phyloP scores from a whole-genome alignment of 192 early-diverging fungal genomes.

The Paraglomus brasilianum region DNA sequence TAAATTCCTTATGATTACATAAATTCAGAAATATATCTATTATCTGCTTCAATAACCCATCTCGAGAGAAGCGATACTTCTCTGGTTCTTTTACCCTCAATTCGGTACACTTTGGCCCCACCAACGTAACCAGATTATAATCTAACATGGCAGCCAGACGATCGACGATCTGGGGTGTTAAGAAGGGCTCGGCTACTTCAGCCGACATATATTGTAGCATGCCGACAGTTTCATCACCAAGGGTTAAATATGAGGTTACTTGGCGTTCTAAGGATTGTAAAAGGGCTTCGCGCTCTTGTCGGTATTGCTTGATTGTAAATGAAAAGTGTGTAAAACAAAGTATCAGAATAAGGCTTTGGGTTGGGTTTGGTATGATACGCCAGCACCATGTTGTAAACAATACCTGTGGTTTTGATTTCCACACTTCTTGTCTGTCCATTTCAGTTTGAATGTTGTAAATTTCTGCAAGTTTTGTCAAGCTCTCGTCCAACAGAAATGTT shows the following conservation, averaged over 20 bases:
- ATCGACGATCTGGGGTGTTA: conserved; percentile 86
- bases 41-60: conserved; percentile 76
- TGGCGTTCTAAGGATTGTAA: conserved; percentile 74
- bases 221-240: conserved; percentile 91
- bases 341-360: not conserved
- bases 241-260: conserved; percentile 78
- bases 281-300: conserved; percentile 61
- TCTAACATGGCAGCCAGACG: conserved; percentile 97
- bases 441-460: conserved; percentile 83
- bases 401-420: conserved; percentile 54
- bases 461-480: conserved; percentile 79
- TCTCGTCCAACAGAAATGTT: conserved; percentile 92
- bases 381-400: conserved; percentile 17
- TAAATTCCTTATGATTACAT: conserved; percentile 57
- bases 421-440: conserved; percentile 57
- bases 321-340: not conserved
- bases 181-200: conserved; percentile 79
- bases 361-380: not conserved
- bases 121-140: conserved; percentile 86
- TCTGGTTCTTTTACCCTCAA: conserved; percentile 74
- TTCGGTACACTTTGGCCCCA: conserved; percentile 88
- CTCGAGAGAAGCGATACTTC: conserved; percentile 90
- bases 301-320: conserved; percentile 40
- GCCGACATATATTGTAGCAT: conserved; percentile 86
- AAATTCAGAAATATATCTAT: conserved; percentile 85